Evolutionary conservation across 257 asterid species (phyloP).

Genomic region (Nicotiana tomentosiformis): DNA sequence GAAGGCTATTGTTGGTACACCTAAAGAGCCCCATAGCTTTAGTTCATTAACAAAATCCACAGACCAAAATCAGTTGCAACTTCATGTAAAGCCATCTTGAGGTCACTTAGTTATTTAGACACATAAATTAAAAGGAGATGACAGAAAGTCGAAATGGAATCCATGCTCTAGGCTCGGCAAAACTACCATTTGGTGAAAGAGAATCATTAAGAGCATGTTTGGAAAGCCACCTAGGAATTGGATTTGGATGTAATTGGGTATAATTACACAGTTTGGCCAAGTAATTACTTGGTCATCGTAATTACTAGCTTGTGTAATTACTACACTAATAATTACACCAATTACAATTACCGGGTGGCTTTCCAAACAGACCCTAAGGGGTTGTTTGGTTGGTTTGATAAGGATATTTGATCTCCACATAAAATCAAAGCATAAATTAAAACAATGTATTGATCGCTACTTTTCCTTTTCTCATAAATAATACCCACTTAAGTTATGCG

Average conservation of each 20-base stretch:
- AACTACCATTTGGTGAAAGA: background rate
- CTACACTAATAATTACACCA: too few species aligned
- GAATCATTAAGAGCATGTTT: background rate
- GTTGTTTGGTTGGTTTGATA: background rate
- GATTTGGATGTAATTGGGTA: too few species aligned
- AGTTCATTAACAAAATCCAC: background rate
- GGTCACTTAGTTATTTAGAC: background rate
- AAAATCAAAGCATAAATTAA: background rate
- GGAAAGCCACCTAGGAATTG: too few species aligned
- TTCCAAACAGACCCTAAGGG: background rate
- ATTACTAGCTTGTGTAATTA: too few species aligned
- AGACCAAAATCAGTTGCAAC: background rate
- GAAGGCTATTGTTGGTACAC: background rate
- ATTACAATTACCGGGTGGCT: too few species aligned
- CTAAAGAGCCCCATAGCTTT: background rate
- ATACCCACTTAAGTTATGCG: background rate
- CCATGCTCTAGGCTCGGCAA: background rate
- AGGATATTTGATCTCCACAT: background rate
- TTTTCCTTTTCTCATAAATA: background rate
- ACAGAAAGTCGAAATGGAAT: background rate
- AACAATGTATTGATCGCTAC: background rate
- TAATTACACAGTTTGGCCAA: too few species aligned
- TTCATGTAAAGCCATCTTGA: background rate
- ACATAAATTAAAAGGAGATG: background rate
- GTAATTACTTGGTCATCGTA: too few species aligned